These are phyloP conservation scores for Cercospora citrullina DNA, from an alignment of 2,329 filamentous ascomycete genomes.

Conservation along the genomic window DNA sequence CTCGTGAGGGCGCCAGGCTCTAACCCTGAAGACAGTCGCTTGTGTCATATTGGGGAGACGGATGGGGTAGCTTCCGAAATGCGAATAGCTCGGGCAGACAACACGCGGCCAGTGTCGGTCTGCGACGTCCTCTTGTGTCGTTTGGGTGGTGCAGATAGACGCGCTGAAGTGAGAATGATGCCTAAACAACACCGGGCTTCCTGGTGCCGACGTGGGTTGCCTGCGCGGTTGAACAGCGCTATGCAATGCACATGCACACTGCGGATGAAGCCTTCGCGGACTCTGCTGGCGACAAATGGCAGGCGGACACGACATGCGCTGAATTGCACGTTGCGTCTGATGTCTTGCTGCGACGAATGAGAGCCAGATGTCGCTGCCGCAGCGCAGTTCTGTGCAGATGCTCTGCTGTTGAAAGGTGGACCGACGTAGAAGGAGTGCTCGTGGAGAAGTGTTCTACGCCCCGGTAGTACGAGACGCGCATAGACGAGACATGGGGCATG, in stretches of 20 bases:
- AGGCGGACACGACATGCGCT: constrained; percentile 20
- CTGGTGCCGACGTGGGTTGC: constrained; percentile 18
- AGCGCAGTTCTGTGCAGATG: not conserved
- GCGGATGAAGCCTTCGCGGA: constrained; percentile 5
- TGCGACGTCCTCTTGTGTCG: not conserved
- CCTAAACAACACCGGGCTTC: constrained; percentile 23
- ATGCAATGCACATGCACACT: constrained; percentile 3
- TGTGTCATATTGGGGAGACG: not conserved
- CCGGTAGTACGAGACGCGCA: constrained; percentile 13
- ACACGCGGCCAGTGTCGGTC: not conserved
- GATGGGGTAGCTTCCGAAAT: not conserved
- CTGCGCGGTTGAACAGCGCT: constrained; percentile 19
- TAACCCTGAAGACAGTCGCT: constrained; percentile 9
- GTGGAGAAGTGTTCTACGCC: not conserved
- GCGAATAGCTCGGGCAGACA: not conserved
- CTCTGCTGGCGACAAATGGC: constrained; percentile 21
- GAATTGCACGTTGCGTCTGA: constrained; percentile 7
- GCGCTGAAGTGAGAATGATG: constrained; percentile 13
- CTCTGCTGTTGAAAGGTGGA: not conserved
- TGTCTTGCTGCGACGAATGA: not conserved
- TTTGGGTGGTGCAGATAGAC: not conserved
- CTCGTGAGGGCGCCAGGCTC: constrained; percentile 34
- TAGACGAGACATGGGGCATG: not conserved
- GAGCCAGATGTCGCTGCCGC: not conserved
- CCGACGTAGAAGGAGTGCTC: not conserved